phyloP scores from a whole-genome alignment of 208 protist genomes.

The Phytomonas francai region DNA sequence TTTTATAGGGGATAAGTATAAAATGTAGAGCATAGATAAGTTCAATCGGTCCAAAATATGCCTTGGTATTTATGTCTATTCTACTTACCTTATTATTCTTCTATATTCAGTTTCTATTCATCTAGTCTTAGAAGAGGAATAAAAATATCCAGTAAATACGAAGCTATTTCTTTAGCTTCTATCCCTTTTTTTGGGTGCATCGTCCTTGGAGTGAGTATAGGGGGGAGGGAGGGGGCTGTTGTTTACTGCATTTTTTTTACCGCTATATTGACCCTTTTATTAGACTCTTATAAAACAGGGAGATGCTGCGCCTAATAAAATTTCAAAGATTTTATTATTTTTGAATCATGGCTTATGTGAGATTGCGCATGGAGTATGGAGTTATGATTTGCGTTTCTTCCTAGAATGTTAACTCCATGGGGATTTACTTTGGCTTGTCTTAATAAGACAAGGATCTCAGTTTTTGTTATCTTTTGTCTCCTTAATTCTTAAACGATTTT shows the following conservation, averaged over 20 bases:
- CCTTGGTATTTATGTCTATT: slow-evolving; percentile 6
- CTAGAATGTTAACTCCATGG: not conserved
- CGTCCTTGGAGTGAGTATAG: not conserved
- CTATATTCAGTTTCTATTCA: slow-evolving; percentile 9
- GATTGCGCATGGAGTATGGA: not conserved
- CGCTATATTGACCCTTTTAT: slow-evolving; percentile 9
- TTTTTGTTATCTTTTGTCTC: not conserved
- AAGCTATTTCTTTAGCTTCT: not conserved
- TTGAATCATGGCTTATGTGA: not conserved
- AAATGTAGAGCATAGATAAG: slow-evolving; percentile 10
- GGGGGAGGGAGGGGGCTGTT: not conserved
- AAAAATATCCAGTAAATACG: slow-evolving; percentile 1
- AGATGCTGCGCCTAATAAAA: not conserved
- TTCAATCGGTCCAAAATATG: not conserved
- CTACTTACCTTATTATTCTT: slow-evolving; percentile 11
- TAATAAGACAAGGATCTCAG: not conserved
- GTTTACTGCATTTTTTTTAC: not conserved
- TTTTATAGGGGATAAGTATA: slow-evolving; percentile 83
- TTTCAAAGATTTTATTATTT: not conserved
- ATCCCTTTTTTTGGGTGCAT: not conserved
- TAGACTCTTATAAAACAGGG: not conserved
- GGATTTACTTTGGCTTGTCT: not conserved
- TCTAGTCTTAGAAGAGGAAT: slow-evolving; percentile 1
- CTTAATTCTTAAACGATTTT: not conserved
- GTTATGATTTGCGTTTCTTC: not conserved